phyloP scores from a whole-genome alignment of 2,329 filamentous ascomycete species.

The Penicillium psychrosexuale region DNA sequence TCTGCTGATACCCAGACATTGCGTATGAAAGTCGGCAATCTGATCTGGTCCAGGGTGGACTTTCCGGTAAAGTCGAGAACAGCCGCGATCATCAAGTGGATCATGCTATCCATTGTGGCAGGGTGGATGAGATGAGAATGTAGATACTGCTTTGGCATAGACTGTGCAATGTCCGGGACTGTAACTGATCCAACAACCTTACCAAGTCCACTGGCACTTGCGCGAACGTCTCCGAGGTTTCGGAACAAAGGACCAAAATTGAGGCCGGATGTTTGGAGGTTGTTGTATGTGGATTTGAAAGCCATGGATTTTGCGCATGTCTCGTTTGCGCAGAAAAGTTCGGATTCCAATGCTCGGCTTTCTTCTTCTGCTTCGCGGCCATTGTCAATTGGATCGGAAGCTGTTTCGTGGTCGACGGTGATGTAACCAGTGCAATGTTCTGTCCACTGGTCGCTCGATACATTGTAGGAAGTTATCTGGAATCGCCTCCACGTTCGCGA shows the following conservation, averaged over 20 bases:
- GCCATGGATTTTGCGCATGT: slow-evolving; percentile 23
- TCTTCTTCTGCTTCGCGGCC: slow-evolving; percentile 17
- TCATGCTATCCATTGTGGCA: slow-evolving; percentile 36
- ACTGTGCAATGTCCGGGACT: slow-evolving; percentile 27
- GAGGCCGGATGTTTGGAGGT: slow-evolving; percentile 28
- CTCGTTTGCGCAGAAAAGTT: slow-evolving; percentile 11
- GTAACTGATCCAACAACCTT: slow-evolving; percentile 24
- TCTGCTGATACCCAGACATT: slow-evolving; percentile 34
- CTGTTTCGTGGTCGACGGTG: slow-evolving; percentile 16
- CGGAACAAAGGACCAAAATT: slow-evolving; percentile 32
- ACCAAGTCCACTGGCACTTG: slow-evolving; percentile 17
- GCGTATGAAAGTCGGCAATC: slow-evolving; percentile 32
- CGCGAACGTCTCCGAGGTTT: slow-evolving; percentile 26
- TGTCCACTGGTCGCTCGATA: slow-evolving; percentile 30
- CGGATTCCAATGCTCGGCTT: slow-evolving; percentile 9
- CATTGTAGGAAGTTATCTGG: slow-evolving; percentile 31
- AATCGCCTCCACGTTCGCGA: slow-evolving; percentile 30
- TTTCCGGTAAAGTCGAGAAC: slow-evolving; percentile 25
- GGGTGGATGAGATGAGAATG: slow-evolving; percentile 38
- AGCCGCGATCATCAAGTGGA: slow-evolving; percentile 30
- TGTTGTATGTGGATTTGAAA: slow-evolving; percentile 25
- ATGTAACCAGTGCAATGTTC: slow-evolving; percentile 37
- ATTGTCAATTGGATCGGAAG: slow-evolving; percentile 4
- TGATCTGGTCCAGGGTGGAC: slow-evolving; percentile 20
- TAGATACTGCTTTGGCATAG: slow-evolving; percentile 35